phyloP scores from a whole-genome alignment of 2,329 filamentous ascomycete species.

The Penicillium psychrosexuale region DNA sequence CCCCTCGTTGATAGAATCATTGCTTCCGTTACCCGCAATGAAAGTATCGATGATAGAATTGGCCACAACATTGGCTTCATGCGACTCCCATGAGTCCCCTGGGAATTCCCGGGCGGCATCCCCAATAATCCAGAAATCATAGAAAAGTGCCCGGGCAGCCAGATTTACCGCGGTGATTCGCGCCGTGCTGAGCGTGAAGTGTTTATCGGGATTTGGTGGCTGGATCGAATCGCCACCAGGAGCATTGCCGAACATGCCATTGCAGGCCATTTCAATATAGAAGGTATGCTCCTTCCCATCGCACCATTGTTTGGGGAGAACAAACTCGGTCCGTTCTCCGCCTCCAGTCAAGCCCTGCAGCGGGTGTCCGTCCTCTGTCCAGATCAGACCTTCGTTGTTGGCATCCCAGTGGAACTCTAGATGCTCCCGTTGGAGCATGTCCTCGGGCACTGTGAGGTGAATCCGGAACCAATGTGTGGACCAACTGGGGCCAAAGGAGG shows the following conservation, averaged over 20 bases:
- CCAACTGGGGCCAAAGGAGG: conserved; percentile 90
- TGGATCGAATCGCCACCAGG: conserved; percentile 81
- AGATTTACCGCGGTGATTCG: conserved; percentile 88
- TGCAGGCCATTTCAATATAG: conserved; percentile 98
- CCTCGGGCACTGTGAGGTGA: conserved; percentile 69
- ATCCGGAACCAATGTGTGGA: conserved; percentile 97
- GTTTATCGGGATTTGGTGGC: conserved; percentile 79
- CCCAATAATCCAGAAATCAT: conserved; percentile 93
- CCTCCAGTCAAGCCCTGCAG: conserved; percentile 89
- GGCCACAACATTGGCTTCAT: conserved; percentile 76
- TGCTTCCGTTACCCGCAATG: conserved; percentile 68
- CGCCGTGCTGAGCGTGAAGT: conserved; percentile 71
- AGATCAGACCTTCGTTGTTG: conserved; percentile 90
- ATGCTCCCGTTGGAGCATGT: conserved; percentile 70
- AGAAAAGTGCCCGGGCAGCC: conserved; percentile 74
- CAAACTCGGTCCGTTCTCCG: conserved; percentile 86
- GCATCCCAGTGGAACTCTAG: conserved; percentile 97
- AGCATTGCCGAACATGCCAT: conserved; percentile 96
- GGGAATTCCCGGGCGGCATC: conserved; percentile 93
- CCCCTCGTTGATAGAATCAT: conserved; percentile 73
- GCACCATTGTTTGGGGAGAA: conserved; percentile 75
- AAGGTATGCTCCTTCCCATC: conserved; percentile 85
- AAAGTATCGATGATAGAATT: conserved; percentile 90
- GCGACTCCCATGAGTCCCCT: conserved; percentile 80
- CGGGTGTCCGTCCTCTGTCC: conserved; percentile 84